A percentile compares a stretch with the other conserved stretches of the same genome.
These are phyloP conservation scores for Botrytis pseudocinerea DNA, from an alignment of 2,329 filamentous ascomycete species.

Conservation along the genomic window DNA sequence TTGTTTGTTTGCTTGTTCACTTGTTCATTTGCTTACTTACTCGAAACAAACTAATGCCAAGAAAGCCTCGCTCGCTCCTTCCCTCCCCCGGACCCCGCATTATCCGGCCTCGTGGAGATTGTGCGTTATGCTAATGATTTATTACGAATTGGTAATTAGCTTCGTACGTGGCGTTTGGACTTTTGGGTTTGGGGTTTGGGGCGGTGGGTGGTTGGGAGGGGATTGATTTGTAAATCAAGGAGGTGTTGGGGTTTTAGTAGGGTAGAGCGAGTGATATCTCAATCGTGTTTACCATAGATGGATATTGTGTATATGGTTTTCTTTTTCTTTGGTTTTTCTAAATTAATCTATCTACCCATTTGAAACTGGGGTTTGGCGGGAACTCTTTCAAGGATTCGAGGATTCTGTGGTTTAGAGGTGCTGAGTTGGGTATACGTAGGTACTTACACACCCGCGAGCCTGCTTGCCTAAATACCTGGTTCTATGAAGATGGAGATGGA, in stretches of 20 bases:
- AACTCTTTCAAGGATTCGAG: neutral
- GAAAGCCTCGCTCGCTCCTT: neutral
- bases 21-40: neutral
- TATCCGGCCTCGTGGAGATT: neutral
- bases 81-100: neutral
- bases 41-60: neutral
- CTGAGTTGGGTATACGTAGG: neutral
- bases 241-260: neutral
- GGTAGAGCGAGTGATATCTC: too few species aligned
- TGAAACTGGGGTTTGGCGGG: neutral
- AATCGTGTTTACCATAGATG: neutral
- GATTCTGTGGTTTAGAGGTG: neutral
- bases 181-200: neutral
- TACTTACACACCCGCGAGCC: too few species aligned
- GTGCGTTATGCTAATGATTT: neutral
- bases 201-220: neutral
- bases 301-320: neutral
- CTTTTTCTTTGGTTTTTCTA: neutral
- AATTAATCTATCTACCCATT: accelerated
- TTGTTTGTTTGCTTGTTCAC: too few species aligned
- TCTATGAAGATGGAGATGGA: neutral
- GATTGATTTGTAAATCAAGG: neutral
- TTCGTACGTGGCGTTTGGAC: neutral
- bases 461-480: neutral
- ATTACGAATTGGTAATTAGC: neutral